These are phyloP conservation scores for Rhodosporidiobolus sp. DNA, from an alignment of 768 basidiomycete genomes.

Conservation along the genomic window DNA sequence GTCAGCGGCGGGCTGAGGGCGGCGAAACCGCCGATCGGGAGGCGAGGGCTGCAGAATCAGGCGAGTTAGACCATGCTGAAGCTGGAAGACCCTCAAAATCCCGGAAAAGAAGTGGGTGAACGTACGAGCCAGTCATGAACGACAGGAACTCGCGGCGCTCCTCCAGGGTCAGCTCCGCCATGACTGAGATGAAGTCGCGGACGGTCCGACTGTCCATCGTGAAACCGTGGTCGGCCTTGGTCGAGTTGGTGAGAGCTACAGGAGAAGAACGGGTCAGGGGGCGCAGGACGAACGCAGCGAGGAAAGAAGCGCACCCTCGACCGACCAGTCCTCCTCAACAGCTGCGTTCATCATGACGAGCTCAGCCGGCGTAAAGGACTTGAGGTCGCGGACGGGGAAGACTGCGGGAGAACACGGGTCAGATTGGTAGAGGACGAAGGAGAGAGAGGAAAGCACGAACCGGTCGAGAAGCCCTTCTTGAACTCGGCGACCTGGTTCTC, in stretches of 20 bases:
- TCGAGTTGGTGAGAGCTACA: constrained; percentile 75
- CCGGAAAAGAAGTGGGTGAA: background rate
- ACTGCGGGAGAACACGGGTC: constrained; percentile 55
- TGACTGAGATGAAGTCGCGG: constrained; percentile 76
- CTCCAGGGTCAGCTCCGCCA: constrained; percentile 71
- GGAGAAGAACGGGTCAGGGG: background rate
- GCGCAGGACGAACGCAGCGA: background rate
- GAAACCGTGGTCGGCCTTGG: constrained; percentile 98
- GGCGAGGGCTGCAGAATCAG: constrained; percentile 16
- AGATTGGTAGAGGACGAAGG: background rate
- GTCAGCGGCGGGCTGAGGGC: constrained; percentile 90
- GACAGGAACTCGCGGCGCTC: constrained; percentile 84
- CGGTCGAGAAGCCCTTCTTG: constrained; percentile 80
- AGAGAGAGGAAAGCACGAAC: background rate
- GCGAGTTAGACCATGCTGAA: background rate
- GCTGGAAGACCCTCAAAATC: background rate
- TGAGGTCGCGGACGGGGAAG: constrained; percentile 85
- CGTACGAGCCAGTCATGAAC: constrained; percentile 76
- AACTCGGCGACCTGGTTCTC: constrained; percentile 81
- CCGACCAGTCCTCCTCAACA: constrained; percentile 91
- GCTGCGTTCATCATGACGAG: constrained; percentile 67
- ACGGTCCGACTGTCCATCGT: constrained; percentile 91
- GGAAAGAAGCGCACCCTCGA: constrained; percentile 68
- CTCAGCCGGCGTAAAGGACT: constrained; percentile 90
- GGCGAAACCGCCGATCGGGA: constrained; percentile 68